phyloP scores from a whole-genome alignment of 176 grass and related monocot species.

The Musa troglodytarum region DNA sequence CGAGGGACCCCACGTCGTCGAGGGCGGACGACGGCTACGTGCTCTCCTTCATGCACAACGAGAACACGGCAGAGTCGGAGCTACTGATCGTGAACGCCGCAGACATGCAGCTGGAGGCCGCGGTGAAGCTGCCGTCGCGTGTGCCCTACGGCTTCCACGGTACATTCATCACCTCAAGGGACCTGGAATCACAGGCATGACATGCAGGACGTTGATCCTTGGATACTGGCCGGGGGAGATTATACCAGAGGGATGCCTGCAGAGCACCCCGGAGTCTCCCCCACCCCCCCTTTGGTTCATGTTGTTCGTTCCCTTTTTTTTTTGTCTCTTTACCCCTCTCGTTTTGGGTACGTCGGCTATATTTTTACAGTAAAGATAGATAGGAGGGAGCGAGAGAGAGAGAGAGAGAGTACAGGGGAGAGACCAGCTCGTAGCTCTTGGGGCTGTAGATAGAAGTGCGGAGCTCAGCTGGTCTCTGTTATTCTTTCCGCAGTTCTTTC shows the following conservation, averaged over 20 bases:
- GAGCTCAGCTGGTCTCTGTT: slow-evolving; percentile 26
- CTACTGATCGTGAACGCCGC: slow-evolving; percentile 57
- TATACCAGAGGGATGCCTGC: slow-evolving; percentile 22
- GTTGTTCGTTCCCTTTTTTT: background rate
- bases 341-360: background rate
- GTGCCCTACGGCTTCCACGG: slow-evolving; percentile 95
- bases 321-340: background rate
- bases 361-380: background rate
- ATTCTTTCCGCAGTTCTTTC: background rate
- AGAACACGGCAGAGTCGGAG: slow-evolving; percentile 39
- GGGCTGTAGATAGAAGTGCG: background rate
- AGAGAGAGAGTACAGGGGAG: slow-evolving; percentile 8
- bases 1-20: slow-evolving; percentile 14
- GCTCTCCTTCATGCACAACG: slow-evolving; percentile 64
- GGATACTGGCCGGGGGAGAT: background rate
- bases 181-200: slow-evolving; percentile 52
- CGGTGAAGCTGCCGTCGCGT: slow-evolving; percentile 66
- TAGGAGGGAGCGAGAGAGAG: slow-evolving; percentile 11
- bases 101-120: slow-evolving; percentile 69
- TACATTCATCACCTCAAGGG: slow-evolving; percentile 50
- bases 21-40: slow-evolving; percentile 71
- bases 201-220: background rate
- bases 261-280: slow-evolving; percentile 28
- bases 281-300: background rate
- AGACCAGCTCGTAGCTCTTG: slow-evolving; percentile 25